A percentile compares a stretch with the other conserved stretches of the same genome.
phyloP scores from a whole-genome alignment of 2,329 filamentous ascomycete genomes.

The Monilinia aucupariae region DNA sequence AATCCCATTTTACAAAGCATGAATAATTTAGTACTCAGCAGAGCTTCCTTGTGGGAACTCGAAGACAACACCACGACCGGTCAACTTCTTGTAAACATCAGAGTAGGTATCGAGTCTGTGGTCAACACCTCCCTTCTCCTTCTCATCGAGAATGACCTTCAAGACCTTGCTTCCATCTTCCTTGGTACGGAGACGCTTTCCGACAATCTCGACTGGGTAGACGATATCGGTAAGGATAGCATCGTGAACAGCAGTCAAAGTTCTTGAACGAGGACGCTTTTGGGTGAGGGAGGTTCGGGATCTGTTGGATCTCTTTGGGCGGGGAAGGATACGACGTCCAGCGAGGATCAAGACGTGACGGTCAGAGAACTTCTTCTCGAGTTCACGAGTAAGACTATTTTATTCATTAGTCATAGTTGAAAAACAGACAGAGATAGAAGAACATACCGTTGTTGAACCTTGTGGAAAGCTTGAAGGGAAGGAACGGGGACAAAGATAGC shows the following conservation, averaged over 20 bases:
- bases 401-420: background rate
- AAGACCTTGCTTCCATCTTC: conserved; percentile 98
- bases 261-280: conserved; percentile 97
- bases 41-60: conserved; percentile 89
- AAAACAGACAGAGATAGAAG: conserved; percentile 5
- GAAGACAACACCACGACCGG: conserved; percentile 92
- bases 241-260: conserved; percentile 97
- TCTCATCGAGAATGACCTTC: conserved; percentile 99
- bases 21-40: conserved; percentile 67
- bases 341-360: conserved; percentile 99
- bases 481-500: conserved; percentile 99
- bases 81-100: conserved; percentile 98
- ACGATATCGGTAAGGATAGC: conserved; percentile 96
- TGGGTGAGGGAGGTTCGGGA: conserved; percentile 94
- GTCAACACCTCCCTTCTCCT: conserved; percentile 98
- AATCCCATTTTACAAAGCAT: conserved; percentile 9
- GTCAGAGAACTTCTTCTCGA: conserved; percentile 99
- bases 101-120: conserved; percentile 99
- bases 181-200: conserved; percentile 97
- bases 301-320: conserved; percentile 96
- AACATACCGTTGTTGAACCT: conserved; percentile 98
- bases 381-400: conserved; percentile 90
- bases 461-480: conserved; percentile 97
- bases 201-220: conserved; percentile 99
- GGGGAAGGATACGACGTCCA: conserved; percentile 96